Conservation (phyloP, 2,329 filamentous ascomycete species). For the Aspergillus pseudonomiae region DNA sequence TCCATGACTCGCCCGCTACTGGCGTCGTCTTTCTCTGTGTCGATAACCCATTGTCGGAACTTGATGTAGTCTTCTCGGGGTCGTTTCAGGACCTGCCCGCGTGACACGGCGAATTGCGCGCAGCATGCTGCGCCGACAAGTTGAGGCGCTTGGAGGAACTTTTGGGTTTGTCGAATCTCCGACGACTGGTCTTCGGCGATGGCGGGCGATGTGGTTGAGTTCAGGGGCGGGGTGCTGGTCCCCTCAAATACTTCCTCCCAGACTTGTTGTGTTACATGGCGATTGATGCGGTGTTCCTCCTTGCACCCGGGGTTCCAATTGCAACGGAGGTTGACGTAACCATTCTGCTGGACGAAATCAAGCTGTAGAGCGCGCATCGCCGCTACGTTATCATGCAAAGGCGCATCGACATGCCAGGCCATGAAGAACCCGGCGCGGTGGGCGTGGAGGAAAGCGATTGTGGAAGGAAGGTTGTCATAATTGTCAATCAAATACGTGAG, state of each 20-base stretch:
- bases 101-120: conserved; percentile 66
- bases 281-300: conserved; percentile 35
- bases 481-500: conserved; percentile 52
- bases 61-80: conserved; percentile 58
- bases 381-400: conserved; percentile 58
- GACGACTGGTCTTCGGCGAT: not conserved
- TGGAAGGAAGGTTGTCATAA: conserved; percentile 54
- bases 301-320: conserved; percentile 60
- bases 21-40: conserved; percentile 57
- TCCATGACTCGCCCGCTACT: conserved; percentile 64
- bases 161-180: conserved; percentile 20
- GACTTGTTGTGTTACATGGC: conserved; percentile 40
- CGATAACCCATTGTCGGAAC: conserved; percentile 63
- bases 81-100: conserved; percentile 53
- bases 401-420: conserved; percentile 63
- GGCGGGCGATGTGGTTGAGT: conserved; percentile 22
- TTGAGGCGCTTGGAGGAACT: conserved; percentile 48
- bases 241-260: conserved; percentile 44
- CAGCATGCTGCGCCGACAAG: conserved; percentile 63
- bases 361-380: conserved; percentile 54
- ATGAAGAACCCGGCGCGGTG: conserved; percentile 52
- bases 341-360: conserved; percentile 55
- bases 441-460: conserved; percentile 59
- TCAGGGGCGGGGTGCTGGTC: conserved; percentile 40
- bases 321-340: conserved; percentile 65